phyloP scores from a whole-genome alignment of 306 rosid genomes.

The Begonia loranthoides region DNA sequence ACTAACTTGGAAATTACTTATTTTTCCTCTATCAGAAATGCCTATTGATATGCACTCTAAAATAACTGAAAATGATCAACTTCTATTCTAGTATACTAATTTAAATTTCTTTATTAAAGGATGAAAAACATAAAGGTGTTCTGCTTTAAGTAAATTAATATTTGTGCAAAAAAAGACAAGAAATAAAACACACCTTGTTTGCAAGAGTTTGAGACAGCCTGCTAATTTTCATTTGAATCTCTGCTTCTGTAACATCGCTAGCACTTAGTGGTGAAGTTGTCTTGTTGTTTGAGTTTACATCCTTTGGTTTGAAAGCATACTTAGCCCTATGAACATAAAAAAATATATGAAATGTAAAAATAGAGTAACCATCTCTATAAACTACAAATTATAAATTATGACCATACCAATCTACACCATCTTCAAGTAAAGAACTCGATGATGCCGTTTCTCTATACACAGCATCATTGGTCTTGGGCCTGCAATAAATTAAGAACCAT shows the following conservation, averaged over 20 bases:
- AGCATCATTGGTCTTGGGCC: conserved; percentile 21
- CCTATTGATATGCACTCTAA: no score
- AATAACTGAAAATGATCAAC: no score
- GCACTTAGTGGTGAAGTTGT: conserved; percentile 32
- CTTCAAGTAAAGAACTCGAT: conserved; percentile 31
- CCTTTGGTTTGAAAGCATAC: conserved; percentile 75
- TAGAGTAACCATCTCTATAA: not conserved
- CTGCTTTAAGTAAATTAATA: no score
- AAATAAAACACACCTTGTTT: conserved; percentile 35
- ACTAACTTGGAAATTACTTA: no score
- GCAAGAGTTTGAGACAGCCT: conserved; percentile 47
- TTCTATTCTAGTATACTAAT: no score
- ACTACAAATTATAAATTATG: not conserved
- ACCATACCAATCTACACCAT: conserved; percentile 38
- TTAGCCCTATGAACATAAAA: conserved; percentile 36
- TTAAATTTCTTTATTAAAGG: no score
- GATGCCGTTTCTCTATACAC: conserved; percentile 21
- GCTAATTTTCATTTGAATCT: conserved; percentile 45
- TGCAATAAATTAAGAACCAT: not conserved
- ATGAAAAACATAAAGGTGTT: no score
- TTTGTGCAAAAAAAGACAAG: no score
- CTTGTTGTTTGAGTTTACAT: conserved; percentile 32
- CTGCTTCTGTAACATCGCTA: conserved; percentile 41
- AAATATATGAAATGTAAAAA: not conserved
- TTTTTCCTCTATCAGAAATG: no score